These are phyloP conservation scores for Pseudomicrostroma phylloplanum DNA, from an alignment of 1,284 basidiomycete genomes.

Conservation along the genomic window DNA sequence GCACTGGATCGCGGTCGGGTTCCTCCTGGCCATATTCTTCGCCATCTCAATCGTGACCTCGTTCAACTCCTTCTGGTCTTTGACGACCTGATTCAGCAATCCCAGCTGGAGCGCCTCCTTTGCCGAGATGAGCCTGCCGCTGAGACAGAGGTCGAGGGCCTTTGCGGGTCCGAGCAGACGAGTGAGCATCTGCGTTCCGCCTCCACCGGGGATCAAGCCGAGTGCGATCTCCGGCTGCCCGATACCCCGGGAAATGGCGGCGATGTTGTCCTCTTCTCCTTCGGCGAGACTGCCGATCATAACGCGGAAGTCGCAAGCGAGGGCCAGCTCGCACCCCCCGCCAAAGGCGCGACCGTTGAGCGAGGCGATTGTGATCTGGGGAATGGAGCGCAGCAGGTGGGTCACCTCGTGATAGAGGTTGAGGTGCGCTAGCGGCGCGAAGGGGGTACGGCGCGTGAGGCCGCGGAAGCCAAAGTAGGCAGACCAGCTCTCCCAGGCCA, in stretches of 20 bases:
- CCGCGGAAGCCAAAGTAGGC: slow-evolving; percentile 5
- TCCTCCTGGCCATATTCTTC: neutral
- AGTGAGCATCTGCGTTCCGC: slow-evolving; percentile 14
- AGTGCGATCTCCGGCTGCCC: slow-evolving; percentile 17
- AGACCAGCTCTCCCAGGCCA: slow-evolving; percentile 3
- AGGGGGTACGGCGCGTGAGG: slow-evolving; percentile 1
- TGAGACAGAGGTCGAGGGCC: slow-evolving; percentile 11
- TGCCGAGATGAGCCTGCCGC: slow-evolving; percentile 6
- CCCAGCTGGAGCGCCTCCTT: slow-evolving; percentile 12
- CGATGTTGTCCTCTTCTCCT: slow-evolving; percentile 8
- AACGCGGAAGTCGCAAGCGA: slow-evolving; percentile 14
- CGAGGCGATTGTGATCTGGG: slow-evolving; percentile 14
- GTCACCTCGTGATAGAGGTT: slow-evolving; percentile 11
- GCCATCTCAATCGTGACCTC: slow-evolving; percentile 7
- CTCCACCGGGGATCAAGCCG: slow-evolving; percentile 16
- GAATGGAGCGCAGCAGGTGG: slow-evolving; percentile 12
- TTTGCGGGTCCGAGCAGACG: slow-evolving; percentile 12
- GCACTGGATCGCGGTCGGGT: slow-evolving; percentile 11
- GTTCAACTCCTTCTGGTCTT: slow-evolving; percentile 4
- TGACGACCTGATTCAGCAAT: slow-evolving; percentile 6
- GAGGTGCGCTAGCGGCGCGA: slow-evolving; percentile 8
- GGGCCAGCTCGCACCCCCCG: slow-evolving; percentile 14
- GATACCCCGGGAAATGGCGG: slow-evolving; percentile 6
- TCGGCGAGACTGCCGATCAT: slow-evolving; percentile 15
- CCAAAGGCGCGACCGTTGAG: slow-evolving; percentile 14